phyloP scores from a whole-genome alignment of 495 filamentous ascomycete species.

The Aspergillus wentii region DNA sequence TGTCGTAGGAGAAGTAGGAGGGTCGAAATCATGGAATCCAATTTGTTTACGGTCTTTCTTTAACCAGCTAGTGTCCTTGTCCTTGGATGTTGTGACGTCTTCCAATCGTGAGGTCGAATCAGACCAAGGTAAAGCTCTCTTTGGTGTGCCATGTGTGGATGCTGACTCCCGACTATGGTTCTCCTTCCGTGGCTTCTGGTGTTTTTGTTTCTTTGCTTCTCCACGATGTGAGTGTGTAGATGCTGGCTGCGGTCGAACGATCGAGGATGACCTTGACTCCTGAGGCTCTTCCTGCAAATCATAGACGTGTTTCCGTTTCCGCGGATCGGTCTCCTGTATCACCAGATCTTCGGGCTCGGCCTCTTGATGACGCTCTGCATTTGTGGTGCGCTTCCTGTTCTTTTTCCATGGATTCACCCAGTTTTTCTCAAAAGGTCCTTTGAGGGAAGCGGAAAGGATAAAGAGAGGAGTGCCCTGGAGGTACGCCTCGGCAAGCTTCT shows the following conservation, averaged over 20 bases:
- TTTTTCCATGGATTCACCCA: slow-evolving; percentile 66
- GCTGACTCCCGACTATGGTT: not conserved
- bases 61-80: slow-evolving; percentile 26
- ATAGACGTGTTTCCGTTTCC: slow-evolving; percentile 10
- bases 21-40: slow-evolving; percentile 30
- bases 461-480: slow-evolving; percentile 52
- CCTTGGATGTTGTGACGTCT: slow-evolving; percentile 1
- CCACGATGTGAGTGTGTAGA: too few species aligned
- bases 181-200: not conserved
- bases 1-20: slow-evolving; percentile 36
- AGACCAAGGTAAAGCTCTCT: not conserved
- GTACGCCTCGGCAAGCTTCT: slow-evolving; percentile 54
- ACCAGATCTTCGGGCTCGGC: slow-evolving; percentile 6
- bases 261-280: slow-evolving; percentile 1
- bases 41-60: slow-evolving; percentile 30
- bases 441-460: slow-evolving; percentile 57
- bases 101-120: too few species aligned
- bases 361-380: not conserved
- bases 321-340: slow-evolving; percentile 18
- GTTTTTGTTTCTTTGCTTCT: too few species aligned
- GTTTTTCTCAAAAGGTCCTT: slow-evolving; percentile 56
- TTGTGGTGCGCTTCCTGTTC: slow-evolving; percentile 11
- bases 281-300: slow-evolving; percentile 3
- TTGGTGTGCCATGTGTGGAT: slow-evolving; percentile 1
- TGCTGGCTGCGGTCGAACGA: too few species aligned